Percentiles rank a stretch among this genome's conserved stretches.
Evolutionary conservation across 2,329 filamentous ascomycete species (phyloP).

Genomic region (Tolypocladium capitatum): DNA sequence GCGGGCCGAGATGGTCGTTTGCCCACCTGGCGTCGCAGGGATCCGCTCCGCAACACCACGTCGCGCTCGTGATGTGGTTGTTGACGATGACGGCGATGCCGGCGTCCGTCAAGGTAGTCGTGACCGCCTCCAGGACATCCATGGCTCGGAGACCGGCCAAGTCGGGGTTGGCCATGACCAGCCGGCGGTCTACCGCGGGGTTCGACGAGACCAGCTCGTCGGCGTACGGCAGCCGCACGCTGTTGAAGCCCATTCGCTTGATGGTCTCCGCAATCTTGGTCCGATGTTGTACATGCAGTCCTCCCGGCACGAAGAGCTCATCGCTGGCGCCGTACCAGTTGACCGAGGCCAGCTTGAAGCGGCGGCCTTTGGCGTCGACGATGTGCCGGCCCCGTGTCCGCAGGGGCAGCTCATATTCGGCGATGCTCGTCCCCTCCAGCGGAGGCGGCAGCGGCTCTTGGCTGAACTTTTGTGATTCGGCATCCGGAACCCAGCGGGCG

Average conservation of each 20-base stretch:
- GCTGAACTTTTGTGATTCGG: slow-evolving; percentile 30
- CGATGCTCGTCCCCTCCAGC: slow-evolving; percentile 27
- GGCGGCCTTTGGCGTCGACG: slow-evolving; percentile 40
- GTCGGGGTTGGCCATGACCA: slow-evolving; percentile 46
- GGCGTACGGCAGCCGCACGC: slow-evolving; percentile 53
- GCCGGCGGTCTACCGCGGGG: slow-evolving; percentile 33
- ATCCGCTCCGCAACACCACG: slow-evolving; percentile 57
- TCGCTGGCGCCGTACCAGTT: slow-evolving; percentile 64
- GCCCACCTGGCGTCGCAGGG: slow-evolving; percentile 55
- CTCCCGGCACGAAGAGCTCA: slow-evolving; percentile 49
- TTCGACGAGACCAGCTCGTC: slow-evolving; percentile 54
- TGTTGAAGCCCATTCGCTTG: slow-evolving; percentile 52
- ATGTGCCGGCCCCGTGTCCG: slow-evolving; percentile 46
- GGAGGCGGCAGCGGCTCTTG: slow-evolving; percentile 33
- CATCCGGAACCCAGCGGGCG: slow-evolving; percentile 36
- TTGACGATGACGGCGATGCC: slow-evolving; percentile 55
- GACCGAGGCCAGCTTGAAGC: slow-evolving; percentile 49
- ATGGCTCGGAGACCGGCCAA: slow-evolving; percentile 42
- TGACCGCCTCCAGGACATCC: slow-evolving; percentile 47
- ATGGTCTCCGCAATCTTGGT: slow-evolving; percentile 46
- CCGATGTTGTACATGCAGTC: slow-evolving; percentile 50
- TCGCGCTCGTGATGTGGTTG: slow-evolving; percentile 56
- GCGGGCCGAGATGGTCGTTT: slow-evolving; percentile 46
- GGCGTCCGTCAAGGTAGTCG: slow-evolving; percentile 44
- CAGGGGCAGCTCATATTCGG: slow-evolving; percentile 41